These are phyloP conservation scores for Claviceps maximensis DNA, from an alignment of 2,329 filamentous ascomycete species.

Conservation along the genomic window DNA sequence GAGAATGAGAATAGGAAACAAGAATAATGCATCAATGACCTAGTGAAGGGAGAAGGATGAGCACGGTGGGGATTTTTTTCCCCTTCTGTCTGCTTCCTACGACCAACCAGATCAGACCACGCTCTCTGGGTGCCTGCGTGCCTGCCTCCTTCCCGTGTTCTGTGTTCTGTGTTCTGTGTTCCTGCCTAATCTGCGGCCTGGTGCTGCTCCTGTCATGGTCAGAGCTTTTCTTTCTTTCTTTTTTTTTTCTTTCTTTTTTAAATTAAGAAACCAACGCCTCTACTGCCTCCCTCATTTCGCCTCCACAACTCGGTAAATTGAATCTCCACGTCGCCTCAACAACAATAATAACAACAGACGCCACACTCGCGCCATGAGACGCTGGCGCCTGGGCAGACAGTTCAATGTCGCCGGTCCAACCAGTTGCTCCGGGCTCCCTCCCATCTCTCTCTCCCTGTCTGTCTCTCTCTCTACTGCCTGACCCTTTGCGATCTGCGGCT, in stretches of 20 bases:
- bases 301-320: not conserved
- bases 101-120: too few relatives aligned
- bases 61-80: not conserved
- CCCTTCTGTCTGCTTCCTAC: too few relatives aligned
- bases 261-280: not conserved
- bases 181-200: not conserved
- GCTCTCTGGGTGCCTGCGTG: not conserved
- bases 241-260: not conserved
- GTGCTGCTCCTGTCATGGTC: too few relatives aligned
- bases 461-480: too few relatives aligned
- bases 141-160: not conserved
- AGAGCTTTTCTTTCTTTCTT: not conserved
- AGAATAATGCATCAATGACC: too few relatives aligned
- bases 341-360: not conserved
- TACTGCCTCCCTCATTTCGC: not conserved
- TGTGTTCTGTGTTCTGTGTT: too few relatives aligned
- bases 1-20: not conserved
- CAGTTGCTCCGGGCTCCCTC: too few relatives aligned
- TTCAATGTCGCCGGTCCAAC: too few relatives aligned
- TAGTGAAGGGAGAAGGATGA: not conserved
- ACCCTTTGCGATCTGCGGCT: not conserved
- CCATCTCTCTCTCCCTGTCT: not conserved
- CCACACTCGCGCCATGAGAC: not conserved
- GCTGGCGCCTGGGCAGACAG: too few relatives aligned
- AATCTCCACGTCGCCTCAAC: not conserved